Evolutionary conservation across 257 asterid species (phyloP).

Genomic region (Linaria vulgaris): DNA sequence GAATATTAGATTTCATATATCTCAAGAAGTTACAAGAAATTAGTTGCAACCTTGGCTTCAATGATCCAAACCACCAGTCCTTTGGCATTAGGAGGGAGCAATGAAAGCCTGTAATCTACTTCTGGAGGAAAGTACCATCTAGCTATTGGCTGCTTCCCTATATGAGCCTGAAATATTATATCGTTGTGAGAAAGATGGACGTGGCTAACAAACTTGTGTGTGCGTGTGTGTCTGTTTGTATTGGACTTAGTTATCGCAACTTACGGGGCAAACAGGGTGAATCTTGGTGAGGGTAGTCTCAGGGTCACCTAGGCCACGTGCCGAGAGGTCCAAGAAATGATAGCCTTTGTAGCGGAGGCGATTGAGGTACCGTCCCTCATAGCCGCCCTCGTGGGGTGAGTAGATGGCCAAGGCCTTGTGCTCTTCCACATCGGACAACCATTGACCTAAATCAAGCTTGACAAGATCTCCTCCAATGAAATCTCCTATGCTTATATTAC

Average conservation of each 20-base stretch:
- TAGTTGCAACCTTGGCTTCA: conserved; percentile 65
- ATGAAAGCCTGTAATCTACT: conserved; percentile 82
- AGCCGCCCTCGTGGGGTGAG: conserved; percentile 87
- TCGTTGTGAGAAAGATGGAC: background rate
- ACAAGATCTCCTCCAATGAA: conserved; percentile 86
- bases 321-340: conserved; percentile 73
- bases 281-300: conserved; percentile 83
- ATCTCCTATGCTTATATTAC: conserved; percentile 47
- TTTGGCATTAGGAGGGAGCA: conserved; percentile 71
- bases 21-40: background rate
- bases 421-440: conserved; percentile 84
- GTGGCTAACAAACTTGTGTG: too few species aligned
- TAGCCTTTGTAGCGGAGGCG: conserved; percentile 69
- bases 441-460: conserved; percentile 60
- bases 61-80: conserved; percentile 81
- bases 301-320: conserved; percentile 89
- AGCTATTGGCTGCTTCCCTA: conserved; percentile 90
- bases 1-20: background rate
- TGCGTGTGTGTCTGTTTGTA: too few species aligned
- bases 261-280: conserved; percentile 90
- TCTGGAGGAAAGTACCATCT: conserved; percentile 96
- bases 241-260: background rate
- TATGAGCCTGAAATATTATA: conserved; percentile 53
- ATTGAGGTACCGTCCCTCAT: conserved; percentile 80
- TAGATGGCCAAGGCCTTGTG: conserved; percentile 84